These are phyloP conservation scores for Leccinum obscurum DNA, from an alignment of 768 basidiomycete species.

Conservation along the genomic window DNA sequence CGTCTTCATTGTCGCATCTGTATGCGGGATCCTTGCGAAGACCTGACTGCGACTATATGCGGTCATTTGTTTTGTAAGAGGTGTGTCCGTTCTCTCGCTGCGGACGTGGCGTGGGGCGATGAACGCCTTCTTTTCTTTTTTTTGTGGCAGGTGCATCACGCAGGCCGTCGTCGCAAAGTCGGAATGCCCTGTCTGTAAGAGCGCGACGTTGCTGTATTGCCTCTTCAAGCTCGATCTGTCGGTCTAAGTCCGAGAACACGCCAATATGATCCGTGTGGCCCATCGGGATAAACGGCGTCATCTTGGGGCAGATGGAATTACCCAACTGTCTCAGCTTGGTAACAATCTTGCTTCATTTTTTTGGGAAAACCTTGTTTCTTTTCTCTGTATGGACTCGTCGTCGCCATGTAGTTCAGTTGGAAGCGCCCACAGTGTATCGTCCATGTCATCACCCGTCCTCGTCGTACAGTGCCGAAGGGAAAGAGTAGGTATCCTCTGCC, in stretches of 20 bases:
- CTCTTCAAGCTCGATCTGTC: slow-evolving; percentile 52
- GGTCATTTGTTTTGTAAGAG: slow-evolving; percentile 62
- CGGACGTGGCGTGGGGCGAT: neutral
- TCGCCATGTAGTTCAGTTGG: neutral
- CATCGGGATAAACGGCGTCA: neutral
- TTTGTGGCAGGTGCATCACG: slow-evolving; percentile 49
- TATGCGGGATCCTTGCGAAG: slow-evolving; percentile 46
- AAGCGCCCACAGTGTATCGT: neutral
- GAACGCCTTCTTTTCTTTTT: neutral
- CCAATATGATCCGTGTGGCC: neutral
- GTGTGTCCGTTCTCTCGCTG: slow-evolving; percentile 33
- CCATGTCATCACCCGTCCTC: neutral
- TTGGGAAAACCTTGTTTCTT: neutral
- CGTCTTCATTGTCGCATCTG: slow-evolving; percentile 56
- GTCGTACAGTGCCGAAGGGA: neutral
- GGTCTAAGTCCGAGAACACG: slow-evolving; percentile 4
- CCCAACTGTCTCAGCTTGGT: neutral
- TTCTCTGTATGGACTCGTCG: neutral
- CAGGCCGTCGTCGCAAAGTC: slow-evolving; percentile 46
- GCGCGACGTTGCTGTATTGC: slow-evolving; percentile 53
- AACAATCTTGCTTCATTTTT: neutral
- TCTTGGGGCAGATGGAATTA: neutral
- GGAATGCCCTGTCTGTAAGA: slow-evolving; percentile 53
- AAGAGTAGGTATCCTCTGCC: too few species aligned
- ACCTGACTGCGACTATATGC: slow-evolving; percentile 60